Evolutionary conservation across 2,329 filamentous ascomycete species (phyloP).

Genomic region (Fusarium sp.): DNA sequence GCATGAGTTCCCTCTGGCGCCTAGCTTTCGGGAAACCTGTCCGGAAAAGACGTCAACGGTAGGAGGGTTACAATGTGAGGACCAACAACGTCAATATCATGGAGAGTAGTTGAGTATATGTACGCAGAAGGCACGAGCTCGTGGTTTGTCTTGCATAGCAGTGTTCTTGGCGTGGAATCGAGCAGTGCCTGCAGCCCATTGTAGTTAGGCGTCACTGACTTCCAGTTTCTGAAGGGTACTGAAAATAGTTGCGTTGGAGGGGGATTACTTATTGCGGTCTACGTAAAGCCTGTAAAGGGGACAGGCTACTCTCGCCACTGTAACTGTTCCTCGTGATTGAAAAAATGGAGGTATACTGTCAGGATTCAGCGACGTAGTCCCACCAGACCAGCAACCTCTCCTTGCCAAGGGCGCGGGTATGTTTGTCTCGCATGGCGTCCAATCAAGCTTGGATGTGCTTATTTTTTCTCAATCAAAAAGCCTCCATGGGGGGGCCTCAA

Average conservation of each 20-base stretch:
- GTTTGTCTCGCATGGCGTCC: no score
- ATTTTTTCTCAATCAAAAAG: no score
- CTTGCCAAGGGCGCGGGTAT: no score
- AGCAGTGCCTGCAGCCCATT: neutral
- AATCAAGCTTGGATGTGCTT: no score
- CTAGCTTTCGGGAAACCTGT: neutral
- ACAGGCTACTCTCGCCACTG: neutral
- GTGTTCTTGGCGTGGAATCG: neutral
- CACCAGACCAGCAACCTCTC: neutral
- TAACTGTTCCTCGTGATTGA: no score
- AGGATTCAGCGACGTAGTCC: neutral
- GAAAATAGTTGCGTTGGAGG: no score
- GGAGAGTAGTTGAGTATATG: neutral
- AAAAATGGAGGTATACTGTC: neutral
- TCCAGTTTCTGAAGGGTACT: no score
- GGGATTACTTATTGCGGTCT: no score
- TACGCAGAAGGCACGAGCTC: no score
- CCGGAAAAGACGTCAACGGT: neutral
- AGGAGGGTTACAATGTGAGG: neutral
- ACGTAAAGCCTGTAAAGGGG: neutral
- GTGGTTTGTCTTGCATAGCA: neutral
- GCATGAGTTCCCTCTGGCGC: neutral
- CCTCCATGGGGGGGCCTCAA: no score
- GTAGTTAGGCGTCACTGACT: neutral
- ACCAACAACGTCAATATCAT: neutral